phyloP scores from a whole-genome alignment of 164 flowering plant genomes.

The Santalum album region DNA sequence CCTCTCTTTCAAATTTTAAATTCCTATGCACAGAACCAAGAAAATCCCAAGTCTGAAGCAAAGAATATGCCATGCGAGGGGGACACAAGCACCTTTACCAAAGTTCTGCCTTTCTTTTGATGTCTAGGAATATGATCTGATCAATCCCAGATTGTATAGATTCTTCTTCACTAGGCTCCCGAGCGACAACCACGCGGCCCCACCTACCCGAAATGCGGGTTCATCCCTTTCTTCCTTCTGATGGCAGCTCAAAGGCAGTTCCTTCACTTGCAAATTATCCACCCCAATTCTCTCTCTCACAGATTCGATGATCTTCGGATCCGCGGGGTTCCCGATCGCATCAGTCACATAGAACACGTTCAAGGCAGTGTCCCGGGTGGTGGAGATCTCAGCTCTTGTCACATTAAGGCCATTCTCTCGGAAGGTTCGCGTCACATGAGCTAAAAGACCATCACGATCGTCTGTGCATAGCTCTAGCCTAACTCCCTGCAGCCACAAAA shows the following conservation, averaged over 20 bases:
- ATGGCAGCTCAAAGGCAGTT: constrained; percentile 30
- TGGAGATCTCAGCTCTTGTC: constrained; percentile 82
- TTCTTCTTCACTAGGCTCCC: constrained; percentile 83
- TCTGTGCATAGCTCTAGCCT: constrained; percentile 43
- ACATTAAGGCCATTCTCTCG: constrained; percentile 86
- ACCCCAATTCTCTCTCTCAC: constrained; percentile 62
- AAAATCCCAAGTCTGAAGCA: constrained; percentile 20
- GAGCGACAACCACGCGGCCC: constrained; percentile 61
- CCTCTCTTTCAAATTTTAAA: too few relatives aligned
- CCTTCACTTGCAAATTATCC: constrained; percentile 61
- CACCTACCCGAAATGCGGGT: constrained; percentile 43
- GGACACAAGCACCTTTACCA: too few relatives aligned
- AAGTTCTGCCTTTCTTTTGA: too few relatives aligned
- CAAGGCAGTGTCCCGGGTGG: constrained; percentile 40
- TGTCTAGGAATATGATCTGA: constrained; percentile 59
- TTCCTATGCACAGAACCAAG: too few relatives aligned
- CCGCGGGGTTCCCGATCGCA: constrained; percentile 48
- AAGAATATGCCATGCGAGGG: too few relatives aligned
- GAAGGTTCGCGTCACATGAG: constrained; percentile 83
- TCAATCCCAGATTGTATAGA: constrained; percentile 76
- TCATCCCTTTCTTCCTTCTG: constrained; percentile 28
- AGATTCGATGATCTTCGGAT: constrained; percentile 49
- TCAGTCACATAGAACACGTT: constrained; percentile 74
- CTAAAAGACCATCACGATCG: constrained; percentile 61
- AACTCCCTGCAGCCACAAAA: constrained; percentile 44